phyloP scores from a whole-genome alignment of 345 rosid genomes.

The Euphorbia lathyris region DNA sequence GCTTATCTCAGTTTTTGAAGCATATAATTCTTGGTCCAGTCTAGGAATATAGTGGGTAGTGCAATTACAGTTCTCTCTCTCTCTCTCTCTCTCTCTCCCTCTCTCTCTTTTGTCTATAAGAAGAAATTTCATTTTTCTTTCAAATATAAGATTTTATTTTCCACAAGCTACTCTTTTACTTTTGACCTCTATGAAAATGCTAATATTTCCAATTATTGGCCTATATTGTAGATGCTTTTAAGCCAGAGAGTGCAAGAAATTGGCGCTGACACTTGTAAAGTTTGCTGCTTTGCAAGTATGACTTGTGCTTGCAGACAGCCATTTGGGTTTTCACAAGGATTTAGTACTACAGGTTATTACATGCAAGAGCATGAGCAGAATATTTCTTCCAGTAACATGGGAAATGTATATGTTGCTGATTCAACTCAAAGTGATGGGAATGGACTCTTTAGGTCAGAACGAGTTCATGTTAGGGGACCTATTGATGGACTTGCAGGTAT shows the following conservation, averaged over 20 bases:
- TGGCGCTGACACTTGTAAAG: conserved; percentile 83
- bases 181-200: conserved; percentile 12
- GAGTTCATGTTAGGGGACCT: conserved; percentile 85
- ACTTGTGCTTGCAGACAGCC: conserved; percentile 85
- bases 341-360: conserved; percentile 50
- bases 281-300: conserved; percentile 61
- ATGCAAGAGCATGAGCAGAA: conserved; percentile 71
- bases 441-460: conserved; percentile 76
- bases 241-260: conserved; percentile 86
- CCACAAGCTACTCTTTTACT: conserved; percentile 3
- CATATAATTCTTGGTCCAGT: neutral
- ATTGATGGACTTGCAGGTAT: conserved; percentile 97
- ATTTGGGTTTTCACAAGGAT: conserved; percentile 62
- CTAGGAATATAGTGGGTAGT: neutral
- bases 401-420: conserved; percentile 63
- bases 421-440: conserved; percentile 69
- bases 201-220: conserved; percentile 20
- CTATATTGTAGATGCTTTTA: conserved; percentile 73
- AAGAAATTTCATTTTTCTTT: conserved; percentile 10
- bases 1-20: neutral
- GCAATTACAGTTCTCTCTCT: neutral
- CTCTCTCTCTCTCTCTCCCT: too few relatives aligned
- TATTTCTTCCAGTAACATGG: conserved; percentile 50
- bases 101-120: neutral
- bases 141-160: conserved; percentile 18